Conservation (phyloP, 78 protist genomes). For the Dictyostelium intermedium region DNA sequence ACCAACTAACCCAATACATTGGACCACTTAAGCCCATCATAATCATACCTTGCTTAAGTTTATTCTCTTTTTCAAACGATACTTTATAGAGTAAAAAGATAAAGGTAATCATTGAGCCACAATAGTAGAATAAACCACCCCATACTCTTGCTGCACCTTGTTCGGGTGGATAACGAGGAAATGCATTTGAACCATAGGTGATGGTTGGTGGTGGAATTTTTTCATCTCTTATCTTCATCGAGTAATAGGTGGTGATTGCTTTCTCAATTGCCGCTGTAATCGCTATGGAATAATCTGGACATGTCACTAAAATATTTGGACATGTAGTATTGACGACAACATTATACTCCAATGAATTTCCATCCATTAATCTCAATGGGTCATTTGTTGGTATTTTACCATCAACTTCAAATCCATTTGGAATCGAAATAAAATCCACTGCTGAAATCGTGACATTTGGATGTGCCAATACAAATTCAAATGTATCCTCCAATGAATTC, state of each 20-base stretch:
- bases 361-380: neutral
- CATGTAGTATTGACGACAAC: conserved; percentile 19
- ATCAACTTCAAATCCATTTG: neutral
- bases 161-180: conserved; percentile 3
- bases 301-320: conserved; percentile 27
- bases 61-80: conserved; percentile 60
- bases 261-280: conserved; percentile 3
- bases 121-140: conserved; percentile 68
- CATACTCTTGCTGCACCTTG: neutral
- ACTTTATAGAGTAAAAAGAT: conserved; percentile 46
- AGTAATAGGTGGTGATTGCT: neutral
- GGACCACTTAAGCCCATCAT: conserved; percentile 77
- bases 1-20: conserved; percentile 75
- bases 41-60: conserved; percentile 55
- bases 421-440: neutral
- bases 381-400: neutral
- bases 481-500: neutral
- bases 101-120: conserved; percentile 72
- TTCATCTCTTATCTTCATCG: neutral
- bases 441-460: conserved; percentile 68
- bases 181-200: neutral
- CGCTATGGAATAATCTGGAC: conserved; percentile 12
- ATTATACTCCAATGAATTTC: neutral
- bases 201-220: neutral
- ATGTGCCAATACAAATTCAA: conserved; percentile 1